phyloP scores from a whole-genome alignment of 805 yeast species.

The Cyberlindnera meyerae region DNA sequence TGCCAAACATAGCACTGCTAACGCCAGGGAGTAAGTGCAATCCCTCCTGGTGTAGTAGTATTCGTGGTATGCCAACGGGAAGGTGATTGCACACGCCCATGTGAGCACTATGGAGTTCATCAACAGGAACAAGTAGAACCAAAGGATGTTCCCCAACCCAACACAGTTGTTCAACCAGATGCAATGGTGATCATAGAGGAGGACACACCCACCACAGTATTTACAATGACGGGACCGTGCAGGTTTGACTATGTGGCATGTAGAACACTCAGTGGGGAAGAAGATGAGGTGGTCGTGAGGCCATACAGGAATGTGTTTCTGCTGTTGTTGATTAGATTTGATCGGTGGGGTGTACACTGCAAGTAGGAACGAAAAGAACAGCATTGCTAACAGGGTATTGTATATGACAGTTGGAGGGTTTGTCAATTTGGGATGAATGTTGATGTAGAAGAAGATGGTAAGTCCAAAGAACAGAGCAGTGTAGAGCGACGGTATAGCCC shows the following conservation, averaged over 20 bases:
- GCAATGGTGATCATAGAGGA: constrained; percentile 71
- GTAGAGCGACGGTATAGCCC: constrained; percentile 23
- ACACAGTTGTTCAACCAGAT: constrained; percentile 71
- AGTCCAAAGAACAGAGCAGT: constrained; percentile 10
- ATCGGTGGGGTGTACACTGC: constrained; percentile 15
- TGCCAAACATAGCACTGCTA: constrained; percentile 44
- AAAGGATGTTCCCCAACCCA: constrained; percentile 59
- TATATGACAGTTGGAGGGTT: constrained; percentile 18
- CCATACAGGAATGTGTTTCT: constrained; percentile 5
- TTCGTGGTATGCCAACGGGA: constrained; percentile 7
- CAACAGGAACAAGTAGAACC: constrained; percentile 52
- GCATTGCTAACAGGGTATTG: constrained; percentile 5
- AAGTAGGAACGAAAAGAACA: constrained; percentile 11
- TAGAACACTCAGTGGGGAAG: constrained; percentile 35
- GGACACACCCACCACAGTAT: constrained; percentile 58
- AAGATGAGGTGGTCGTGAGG: constrained; percentile 19
- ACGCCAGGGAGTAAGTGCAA: constrained; percentile 8
- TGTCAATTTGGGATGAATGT: constrained; percentile 9
- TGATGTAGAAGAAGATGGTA: constrained; percentile 13
- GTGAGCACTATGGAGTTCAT: constrained; percentile 41
- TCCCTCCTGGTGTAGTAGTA: constrained; percentile 1
- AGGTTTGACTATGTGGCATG: constrained; percentile 61
- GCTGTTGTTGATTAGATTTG: background rate
- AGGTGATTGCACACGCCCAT: constrained; percentile 36
- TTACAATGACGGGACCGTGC: constrained; percentile 76